A percentile compares a stretch with the other conserved stretches of the same genome.
Conservation (phyloP, 225 moss, liverwort and hornwort genomes). For the Antitrichia curtipendula region DNA sequence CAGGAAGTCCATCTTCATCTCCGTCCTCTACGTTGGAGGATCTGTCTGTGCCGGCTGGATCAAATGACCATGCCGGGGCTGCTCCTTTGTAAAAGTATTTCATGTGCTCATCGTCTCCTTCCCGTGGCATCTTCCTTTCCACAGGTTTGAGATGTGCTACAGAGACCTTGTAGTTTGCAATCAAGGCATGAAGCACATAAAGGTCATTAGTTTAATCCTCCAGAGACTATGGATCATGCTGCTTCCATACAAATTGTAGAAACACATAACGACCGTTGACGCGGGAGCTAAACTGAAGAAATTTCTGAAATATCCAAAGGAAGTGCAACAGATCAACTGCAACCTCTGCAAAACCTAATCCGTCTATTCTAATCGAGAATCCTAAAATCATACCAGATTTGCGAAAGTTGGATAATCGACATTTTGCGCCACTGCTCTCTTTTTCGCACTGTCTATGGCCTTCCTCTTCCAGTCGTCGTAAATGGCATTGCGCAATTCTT, state of each 20-base stretch:
- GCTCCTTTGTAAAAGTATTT: not conserved
- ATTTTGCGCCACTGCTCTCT: constrained; percentile 67
- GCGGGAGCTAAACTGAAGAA: not conserved
- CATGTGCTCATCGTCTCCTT: not conserved
- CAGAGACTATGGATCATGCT: not conserved
- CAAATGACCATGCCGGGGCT: constrained; percentile 65
- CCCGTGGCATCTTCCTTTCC: constrained; percentile 13
- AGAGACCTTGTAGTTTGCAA: constrained; percentile 33
- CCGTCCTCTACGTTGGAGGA: not conserved
- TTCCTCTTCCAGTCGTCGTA: constrained; percentile 59
- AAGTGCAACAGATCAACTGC: not conserved
- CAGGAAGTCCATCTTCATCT: not conserved
- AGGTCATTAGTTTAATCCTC: not conserved
- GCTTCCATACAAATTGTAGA: not conserved
- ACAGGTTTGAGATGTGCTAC: constrained; percentile 80
- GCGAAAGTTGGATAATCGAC: constrained; percentile 95
- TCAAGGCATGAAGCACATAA: not conserved
- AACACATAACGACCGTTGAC: not conserved
- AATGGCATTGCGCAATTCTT: constrained; percentile 44
- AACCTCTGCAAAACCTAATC: not conserved
- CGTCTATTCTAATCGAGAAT: not conserved
- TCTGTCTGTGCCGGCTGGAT: constrained; percentile 9
- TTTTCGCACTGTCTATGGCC: constrained; percentile 60
- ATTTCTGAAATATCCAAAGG: not conserved
- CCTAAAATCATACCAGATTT: constrained; percentile 28